Evolutionary conservation across 257 asterid species (phyloP).

Genomic region (Parsonsia alboflavescens): DNA sequence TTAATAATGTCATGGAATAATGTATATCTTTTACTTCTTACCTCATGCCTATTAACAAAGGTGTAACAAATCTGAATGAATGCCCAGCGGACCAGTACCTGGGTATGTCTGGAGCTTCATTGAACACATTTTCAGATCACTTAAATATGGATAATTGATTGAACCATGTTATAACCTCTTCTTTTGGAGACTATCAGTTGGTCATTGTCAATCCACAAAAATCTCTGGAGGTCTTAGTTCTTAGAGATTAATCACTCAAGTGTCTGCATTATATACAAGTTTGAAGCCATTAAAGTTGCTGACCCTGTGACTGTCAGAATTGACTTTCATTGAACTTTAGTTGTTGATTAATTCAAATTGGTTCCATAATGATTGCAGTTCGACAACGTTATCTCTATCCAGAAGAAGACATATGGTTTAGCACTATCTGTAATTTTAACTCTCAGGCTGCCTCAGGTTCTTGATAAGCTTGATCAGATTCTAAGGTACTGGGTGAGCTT

Average conservation of each 20-base stretch:
- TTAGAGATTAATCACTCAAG: background rate
- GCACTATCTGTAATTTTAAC: conserved; percentile 84
- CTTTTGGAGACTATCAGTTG: background rate
- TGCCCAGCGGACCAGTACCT: background rate
- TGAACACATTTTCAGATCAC: no score
- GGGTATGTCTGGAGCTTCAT: background rate
- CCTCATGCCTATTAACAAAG: background rate
- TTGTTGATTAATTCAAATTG: background rate
- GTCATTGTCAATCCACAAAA: background rate
- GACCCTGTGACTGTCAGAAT: background rate
- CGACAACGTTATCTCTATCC: conserved; percentile 64
- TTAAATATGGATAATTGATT: background rate
- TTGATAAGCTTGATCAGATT: conserved; percentile 89
- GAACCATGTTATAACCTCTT: background rate
- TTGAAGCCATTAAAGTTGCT: background rate
- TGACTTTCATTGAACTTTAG: background rate
- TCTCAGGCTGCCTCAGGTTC: conserved; percentile 82
- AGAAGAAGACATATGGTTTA: conserved; percentile 67
- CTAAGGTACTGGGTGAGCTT: conserved; percentile 53
- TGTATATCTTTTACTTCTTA: background rate
- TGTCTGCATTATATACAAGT: background rate
- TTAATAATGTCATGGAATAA: background rate
- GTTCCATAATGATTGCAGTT: conserved; percentile 41
- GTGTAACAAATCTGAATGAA: background rate
- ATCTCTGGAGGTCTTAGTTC: background rate